phyloP scores from a whole-genome alignment of 2,329 filamentous ascomycete genomes.

The Fusarium sp. region DNA sequence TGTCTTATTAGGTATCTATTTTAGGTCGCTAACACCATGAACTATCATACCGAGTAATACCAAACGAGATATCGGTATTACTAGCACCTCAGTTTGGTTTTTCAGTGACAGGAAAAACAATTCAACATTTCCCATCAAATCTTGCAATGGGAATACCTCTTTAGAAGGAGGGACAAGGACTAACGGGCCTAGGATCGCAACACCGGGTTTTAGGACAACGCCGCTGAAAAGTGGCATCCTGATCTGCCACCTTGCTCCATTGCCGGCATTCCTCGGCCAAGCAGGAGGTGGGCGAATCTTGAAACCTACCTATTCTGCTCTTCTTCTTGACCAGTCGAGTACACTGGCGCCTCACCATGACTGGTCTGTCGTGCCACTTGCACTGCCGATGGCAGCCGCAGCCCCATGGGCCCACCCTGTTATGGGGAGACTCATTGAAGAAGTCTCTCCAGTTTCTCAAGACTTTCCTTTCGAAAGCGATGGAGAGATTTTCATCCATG shows the following conservation, averaged over 20 bases:
- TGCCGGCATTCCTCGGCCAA: neutral
- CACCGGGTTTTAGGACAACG: neutral
- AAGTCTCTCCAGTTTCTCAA: neutral
- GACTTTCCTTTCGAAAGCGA: neutral
- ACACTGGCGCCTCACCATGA: constrained; percentile 1
- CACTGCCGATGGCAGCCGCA: neutral
- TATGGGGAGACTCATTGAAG: neutral
- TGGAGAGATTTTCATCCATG: neutral
- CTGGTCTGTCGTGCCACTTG: neutral
- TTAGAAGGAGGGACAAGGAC: neutral
- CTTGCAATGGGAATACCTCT: neutral
- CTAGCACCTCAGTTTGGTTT: neutral
- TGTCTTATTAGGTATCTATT: neutral
- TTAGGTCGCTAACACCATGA: neutral
- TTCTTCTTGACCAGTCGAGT: neutral
- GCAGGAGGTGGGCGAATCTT: neutral
- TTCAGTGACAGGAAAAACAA: neutral
- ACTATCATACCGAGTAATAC: neutral
- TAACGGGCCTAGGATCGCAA: neutral
- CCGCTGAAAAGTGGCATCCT: neutral
- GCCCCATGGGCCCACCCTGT: fast-evolving
- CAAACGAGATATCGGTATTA: neutral
- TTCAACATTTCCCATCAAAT: neutral
- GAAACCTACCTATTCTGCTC: no score
- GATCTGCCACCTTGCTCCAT: neutral